A percentile compares a stretch with the other conserved stretches of the same genome.
phyloP scores from a whole-genome alignment of 176 grass and related monocot species.

The Hyparrhenia diplandra region DNA sequence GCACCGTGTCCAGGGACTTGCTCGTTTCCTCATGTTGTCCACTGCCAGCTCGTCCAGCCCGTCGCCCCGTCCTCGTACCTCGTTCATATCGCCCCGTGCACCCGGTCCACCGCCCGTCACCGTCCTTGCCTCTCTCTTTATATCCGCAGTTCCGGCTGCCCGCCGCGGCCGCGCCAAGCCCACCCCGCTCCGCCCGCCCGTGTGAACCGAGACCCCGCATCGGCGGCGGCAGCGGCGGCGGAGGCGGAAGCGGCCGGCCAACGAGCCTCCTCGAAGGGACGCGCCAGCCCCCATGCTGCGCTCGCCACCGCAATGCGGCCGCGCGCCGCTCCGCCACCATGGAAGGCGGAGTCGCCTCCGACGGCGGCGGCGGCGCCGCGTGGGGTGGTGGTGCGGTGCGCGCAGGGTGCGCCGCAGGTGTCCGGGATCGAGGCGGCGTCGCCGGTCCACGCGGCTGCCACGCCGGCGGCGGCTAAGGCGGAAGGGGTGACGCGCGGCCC shows the following conservation, averaged over 20 bases:
- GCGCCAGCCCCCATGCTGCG: slow-evolving; percentile 33
- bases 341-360: neutral
- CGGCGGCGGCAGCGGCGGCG: neutral
- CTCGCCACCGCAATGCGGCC: slow-evolving; percentile 47
- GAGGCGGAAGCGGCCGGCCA: neutral
- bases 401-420: slow-evolving; percentile 1
- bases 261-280: neutral
- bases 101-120: slow-evolving; percentile 9
- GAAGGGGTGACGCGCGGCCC: neutral
- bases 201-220: slow-evolving; percentile 13
- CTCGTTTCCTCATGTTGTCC: neutral
- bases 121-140: neutral
- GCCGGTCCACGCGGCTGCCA: neutral
- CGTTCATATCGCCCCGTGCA: slow-evolving; percentile 41
- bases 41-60: neutral
- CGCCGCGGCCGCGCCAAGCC: neutral
- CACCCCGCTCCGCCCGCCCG: neutral
- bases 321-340: slow-evolving; percentile 17
- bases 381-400: slow-evolving; percentile 17
- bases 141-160: neutral
- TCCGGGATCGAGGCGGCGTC: slow-evolving; percentile 23
- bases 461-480: neutral
- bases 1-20: neutral
- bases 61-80: slow-evolving; percentile 27
- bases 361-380: no score